phyloP scores from a whole-genome alignment of 2,329 filamentous ascomycete genomes.

The Hymenoscyphus scutula region DNA sequence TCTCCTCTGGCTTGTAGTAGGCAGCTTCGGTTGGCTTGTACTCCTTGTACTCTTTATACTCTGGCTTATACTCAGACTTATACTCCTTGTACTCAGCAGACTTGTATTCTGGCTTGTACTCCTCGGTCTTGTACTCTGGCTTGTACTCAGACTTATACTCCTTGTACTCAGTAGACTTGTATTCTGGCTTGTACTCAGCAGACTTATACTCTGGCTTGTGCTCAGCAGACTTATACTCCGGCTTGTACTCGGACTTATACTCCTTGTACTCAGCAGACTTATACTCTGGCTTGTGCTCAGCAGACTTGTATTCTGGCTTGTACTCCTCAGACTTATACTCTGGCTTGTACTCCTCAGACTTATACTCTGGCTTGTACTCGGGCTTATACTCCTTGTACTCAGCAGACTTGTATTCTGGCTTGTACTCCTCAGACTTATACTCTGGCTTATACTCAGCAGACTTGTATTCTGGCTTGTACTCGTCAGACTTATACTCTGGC shows the following conservation, averaged over 20 bases:
- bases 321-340: too few relatives aligned
- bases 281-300: not conserved
- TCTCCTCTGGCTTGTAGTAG: not conserved
- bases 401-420: not conserved
- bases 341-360: too few relatives aligned
- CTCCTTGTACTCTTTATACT: slow-evolving; percentile 4
- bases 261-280: not conserved
- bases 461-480: too few relatives aligned
- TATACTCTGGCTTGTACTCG: too few relatives aligned
- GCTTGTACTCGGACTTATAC: not conserved
- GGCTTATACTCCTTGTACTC: slow-evolving; percentile 1
- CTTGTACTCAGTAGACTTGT: not conserved
- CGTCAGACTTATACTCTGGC: too few relatives aligned
- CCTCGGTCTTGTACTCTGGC: not conserved
- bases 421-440: too few relatives aligned
- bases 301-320: not conserved
- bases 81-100: not conserved
- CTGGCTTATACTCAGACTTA: not conserved
- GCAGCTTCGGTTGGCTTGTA: not conserved
- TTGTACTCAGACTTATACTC: not conserved
- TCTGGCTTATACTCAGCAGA: too few relatives aligned
- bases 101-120: slow-evolving; percentile 2
- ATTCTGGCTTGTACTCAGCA: not conserved
- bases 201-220: not conserved
- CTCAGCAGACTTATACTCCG: not conserved